Base-by-base conservation (phyloP, 2,329 filamentous ascomycete species). In the Aureobasidium lini region DNA sequence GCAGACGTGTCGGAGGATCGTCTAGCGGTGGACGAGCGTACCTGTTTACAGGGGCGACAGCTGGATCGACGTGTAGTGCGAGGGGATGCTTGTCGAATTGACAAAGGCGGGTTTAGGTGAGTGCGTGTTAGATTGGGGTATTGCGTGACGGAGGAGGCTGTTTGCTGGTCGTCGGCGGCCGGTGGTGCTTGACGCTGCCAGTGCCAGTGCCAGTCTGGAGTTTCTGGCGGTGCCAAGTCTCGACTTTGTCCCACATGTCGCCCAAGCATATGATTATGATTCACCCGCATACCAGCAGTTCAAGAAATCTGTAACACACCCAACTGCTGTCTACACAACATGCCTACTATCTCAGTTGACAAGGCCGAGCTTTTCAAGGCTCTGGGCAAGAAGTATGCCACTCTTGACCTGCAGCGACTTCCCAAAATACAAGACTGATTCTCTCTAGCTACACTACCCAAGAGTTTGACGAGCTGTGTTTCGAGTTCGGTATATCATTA, bases 281-380 rank as follows among this genome's bases (percentile, higher is more conserved):
- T 56, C 52, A 56, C 40, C 40, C 39, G 52, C 52, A 56, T 56
- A 44, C 52, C 52, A 37, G 23, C 23, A 23, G 6, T 56, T 34
- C 31, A 11, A 40, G 23, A 52, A 16, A 29, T 28, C 15, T 40
- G 15, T 29, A 61, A 59, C n/a, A 16, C 37, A 43, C 50, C n/a
- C 16, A 9, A 43, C 39, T 13, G 39, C 36, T n/a, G 1, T 16
- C 15, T 28, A 13, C 42, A 72, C 75, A 84, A 73, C 62, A 96
- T 96, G 94, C 94, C 94, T 77, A 99, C 94, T 73, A 96, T 99
- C 69, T 83, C 87, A 68, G 92, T 97, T 68, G 89, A 97, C 81
- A 99, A 97, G 80, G 92, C 91, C 70, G 90, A 87, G 72, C 89
- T 99, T 72, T 97, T 89, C 82, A 86, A 95, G 78, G 91, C 89